Conservation (phyloP, 441 rosid genomes). For the Gossypium aridum region DNA sequence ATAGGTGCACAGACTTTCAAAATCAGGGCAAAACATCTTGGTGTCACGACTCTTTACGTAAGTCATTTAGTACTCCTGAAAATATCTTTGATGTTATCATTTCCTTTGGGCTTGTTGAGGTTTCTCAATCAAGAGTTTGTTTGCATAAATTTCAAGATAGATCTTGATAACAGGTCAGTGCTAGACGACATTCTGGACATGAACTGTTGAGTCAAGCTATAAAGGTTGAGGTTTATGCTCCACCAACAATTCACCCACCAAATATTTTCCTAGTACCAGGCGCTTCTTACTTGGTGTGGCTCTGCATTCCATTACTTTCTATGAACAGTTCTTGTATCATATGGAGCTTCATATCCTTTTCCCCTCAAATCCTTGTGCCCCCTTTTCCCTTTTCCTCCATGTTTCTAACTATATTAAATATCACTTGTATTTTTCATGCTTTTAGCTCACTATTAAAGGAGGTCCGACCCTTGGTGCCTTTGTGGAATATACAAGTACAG, state of each 20-base stretch:
- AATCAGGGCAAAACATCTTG: conserved; percentile 66
- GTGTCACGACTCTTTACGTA: conserved; percentile 79
- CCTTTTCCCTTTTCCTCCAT: neutral
- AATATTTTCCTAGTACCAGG: conserved; percentile 84
- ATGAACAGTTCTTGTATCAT: neutral
- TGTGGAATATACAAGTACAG: conserved; percentile 51
- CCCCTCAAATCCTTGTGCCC: neutral
- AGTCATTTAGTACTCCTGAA: conserved; percentile 25
- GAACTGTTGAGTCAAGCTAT: conserved; percentile 65
- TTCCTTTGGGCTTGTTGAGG: neutral
- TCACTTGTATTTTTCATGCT: conserved; percentile 9
- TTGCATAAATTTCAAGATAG: conserved; percentile 18
- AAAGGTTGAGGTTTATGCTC: conserved; percentile 85
- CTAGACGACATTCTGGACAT: conserved; percentile 73
- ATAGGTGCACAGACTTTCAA: conserved; percentile 41
- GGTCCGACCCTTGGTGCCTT: conserved; percentile 80
- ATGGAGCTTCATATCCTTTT: neutral
- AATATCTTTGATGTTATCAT: conserved; percentile 1
- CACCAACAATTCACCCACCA: conserved; percentile 67
- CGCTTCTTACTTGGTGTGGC: conserved; percentile 75
- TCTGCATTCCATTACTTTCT: conserved; percentile 8
- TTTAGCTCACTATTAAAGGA: conserved; percentile 72
- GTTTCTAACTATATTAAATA: neutral
- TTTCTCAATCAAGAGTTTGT: conserved; percentile 17
- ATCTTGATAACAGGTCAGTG: conserved; percentile 59